A percentile compares a stretch with the other conserved stretches of the same genome.
phyloP scores from a whole-genome alignment of 1,284 basidiomycete species.

The Cerioporus squamosus region DNA sequence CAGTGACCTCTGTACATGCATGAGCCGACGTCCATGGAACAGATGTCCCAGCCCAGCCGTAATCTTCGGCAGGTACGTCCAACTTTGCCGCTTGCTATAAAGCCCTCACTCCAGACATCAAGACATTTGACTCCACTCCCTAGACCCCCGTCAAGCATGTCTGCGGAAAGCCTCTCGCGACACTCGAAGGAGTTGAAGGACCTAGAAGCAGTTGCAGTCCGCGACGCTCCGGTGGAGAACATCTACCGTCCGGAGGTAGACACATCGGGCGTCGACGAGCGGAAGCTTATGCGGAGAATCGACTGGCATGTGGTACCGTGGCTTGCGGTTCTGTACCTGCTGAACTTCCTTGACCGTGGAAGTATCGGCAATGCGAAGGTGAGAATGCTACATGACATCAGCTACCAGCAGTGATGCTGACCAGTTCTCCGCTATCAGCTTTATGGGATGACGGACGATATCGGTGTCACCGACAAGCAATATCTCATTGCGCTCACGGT shows the following conservation, averaged over 20 bases:
- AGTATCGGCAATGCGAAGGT: slow-evolving; percentile 84
- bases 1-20: background rate
- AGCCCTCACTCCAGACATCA: too few species aligned
- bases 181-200: slow-evolving; percentile 20
- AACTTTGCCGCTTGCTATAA: background rate
- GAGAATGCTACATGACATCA: background rate
- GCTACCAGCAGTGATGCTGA: background rate
- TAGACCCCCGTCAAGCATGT: slow-evolving; percentile 9
- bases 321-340: slow-evolving; percentile 75
- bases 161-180: slow-evolving; percentile 15
- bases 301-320: slow-evolving; percentile 70
- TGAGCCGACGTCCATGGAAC: background rate
- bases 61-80: background rate
- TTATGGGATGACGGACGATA: slow-evolving; percentile 56
- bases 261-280: slow-evolving; percentile 60
- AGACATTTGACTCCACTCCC: background rate
- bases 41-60: background rate
- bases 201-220: slow-evolving; percentile 17
- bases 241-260: slow-evolving; percentile 57
- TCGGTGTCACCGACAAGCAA: slow-evolving; percentile 65
- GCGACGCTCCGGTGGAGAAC: slow-evolving; percentile 6
- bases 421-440: slow-evolving; percentile 43
- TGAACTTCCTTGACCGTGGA: slow-evolving; percentile 78
- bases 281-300: slow-evolving; percentile 65
- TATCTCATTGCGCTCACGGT: slow-evolving; percentile 69